phyloP scores from a whole-genome alignment of 345 rosid genomes.

The Populus alba region DNA sequence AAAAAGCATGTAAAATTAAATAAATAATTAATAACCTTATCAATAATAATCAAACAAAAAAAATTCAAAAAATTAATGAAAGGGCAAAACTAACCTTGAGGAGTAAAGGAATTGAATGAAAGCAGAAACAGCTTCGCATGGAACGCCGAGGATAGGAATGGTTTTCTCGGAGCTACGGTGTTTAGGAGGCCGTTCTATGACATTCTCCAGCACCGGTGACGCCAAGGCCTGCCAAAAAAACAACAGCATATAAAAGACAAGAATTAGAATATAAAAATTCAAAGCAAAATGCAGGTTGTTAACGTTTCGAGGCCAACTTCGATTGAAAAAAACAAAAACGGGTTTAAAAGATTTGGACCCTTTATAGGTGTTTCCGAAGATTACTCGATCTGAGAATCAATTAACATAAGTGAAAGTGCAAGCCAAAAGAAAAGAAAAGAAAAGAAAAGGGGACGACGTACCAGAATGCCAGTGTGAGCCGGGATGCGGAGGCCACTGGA shows the following conservation, averaged over 20 bases:
- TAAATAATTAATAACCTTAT: not conserved
- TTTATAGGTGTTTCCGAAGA: not conserved
- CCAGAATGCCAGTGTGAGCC: conserved; percentile 65
- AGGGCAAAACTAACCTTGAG: conserved; percentile 45
- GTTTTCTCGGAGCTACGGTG: conserved; percentile 49
- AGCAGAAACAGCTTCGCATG: conserved; percentile 67
- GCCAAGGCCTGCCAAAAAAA: conserved; percentile 46
- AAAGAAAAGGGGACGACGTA: conserved; percentile 6
- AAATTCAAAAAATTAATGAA: not conserved
- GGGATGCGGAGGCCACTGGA: conserved; percentile 70
- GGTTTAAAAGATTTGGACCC: not conserved
- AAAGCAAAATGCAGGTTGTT: not conserved
- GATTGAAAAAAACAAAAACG: not conserved
- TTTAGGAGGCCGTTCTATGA: conserved; percentile 50
- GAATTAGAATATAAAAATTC: not conserved
- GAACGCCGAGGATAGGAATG: conserved; percentile 77
- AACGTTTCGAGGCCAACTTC: not conserved
- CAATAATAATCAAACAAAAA: not conserved
- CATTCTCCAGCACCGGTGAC: conserved; percentile 61
- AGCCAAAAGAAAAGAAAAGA: not conserved
- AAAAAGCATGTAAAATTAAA: not conserved
- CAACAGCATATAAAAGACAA: not conserved
- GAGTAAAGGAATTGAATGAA: conserved; percentile 64
- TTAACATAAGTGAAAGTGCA: not conserved
- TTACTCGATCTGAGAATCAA: not conserved